Evolutionary conservation across 2,329 filamentous ascomycete species (phyloP).

Genomic region (Neodidymelliopsis sp.): DNA sequence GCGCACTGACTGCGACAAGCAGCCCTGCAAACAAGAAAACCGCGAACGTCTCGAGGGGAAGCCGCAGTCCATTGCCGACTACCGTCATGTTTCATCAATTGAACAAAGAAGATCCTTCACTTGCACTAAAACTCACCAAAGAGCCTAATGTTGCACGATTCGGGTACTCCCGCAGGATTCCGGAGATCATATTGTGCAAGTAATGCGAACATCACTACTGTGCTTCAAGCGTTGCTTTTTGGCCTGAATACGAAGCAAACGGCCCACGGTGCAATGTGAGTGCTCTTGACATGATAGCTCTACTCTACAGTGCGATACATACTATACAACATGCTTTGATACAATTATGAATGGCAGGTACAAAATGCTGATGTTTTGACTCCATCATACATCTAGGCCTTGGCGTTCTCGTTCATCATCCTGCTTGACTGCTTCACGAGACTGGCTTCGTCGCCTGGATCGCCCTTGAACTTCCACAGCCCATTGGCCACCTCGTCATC

Average conservation of each 20-base stretch:
- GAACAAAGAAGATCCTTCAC: conserved; percentile 11
- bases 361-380: background rate
- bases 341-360: background rate
- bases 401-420: conserved; percentile 31
- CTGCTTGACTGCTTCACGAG: conserved; percentile 35
- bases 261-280: too few relatives aligned
- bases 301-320: conserved; percentile 8
- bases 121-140: conserved; percentile 2
- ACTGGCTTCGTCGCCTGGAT: conserved; percentile 50
- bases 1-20: background rate
- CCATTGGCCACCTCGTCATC: conserved; percentile 61
- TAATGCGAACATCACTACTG: background rate
- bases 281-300: background rate
- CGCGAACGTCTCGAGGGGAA: background rate
- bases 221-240: background rate
- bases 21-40: too few relatives aligned
- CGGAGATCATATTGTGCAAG: conserved; percentile 1
- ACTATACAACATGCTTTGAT: conserved; percentile 6
- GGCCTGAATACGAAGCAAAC: too few relatives aligned
- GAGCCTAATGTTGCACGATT: conserved; percentile 7
- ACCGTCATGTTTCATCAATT: conserved; percentile 2
- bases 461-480: conserved; percentile 58
- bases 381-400: conserved; percentile 6
- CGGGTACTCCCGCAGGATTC: conserved; percentile 17
- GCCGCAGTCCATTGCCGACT: background rate